These are phyloP conservation scores for Rhizophora apiculata DNA, from an alignment of 345 rosid genomes.

Conservation along the genomic window DNA sequence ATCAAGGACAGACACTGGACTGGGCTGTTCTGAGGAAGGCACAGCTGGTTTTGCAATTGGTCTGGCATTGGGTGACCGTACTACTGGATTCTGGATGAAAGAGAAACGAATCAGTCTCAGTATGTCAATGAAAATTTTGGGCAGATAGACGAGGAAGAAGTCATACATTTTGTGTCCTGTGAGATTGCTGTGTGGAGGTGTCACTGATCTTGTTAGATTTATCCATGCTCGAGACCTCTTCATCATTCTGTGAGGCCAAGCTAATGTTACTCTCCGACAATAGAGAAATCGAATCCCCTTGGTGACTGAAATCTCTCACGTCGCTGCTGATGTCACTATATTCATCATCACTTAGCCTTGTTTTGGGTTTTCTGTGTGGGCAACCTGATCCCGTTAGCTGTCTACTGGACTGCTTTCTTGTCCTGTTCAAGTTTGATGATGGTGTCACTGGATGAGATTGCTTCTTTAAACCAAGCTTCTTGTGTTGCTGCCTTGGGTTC, in stretches of 20 bases:
- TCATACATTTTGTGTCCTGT: conserved; percentile 42
- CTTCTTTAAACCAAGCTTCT: conserved; percentile 46
- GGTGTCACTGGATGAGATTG: conserved; percentile 36
- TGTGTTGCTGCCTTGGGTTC: conserved; percentile 50
- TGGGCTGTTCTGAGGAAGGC: conserved; percentile 70
- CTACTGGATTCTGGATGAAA: conserved; percentile 47
- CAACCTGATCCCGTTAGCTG: conserved; percentile 47
- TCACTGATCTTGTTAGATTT: conserved; percentile 36
- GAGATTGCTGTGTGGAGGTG: conserved; percentile 30
- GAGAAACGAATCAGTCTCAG: conserved; percentile 23
- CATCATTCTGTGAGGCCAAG: conserved; percentile 50
- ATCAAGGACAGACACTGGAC: conserved; percentile 94
- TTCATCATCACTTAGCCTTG: conserved; percentile 43
- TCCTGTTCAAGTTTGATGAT: conserved; percentile 43
- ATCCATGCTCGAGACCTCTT: conserved; percentile 60
- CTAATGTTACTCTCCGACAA: conserved; percentile 57
- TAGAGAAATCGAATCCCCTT: conserved; percentile 36
- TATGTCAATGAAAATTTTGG: conserved; percentile 7
- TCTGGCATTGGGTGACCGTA: conserved; percentile 34
- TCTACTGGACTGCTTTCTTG: conserved; percentile 41
- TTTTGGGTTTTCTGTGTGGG: conserved; percentile 34
- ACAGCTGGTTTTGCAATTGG: conserved; percentile 32
- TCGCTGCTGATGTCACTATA: conserved; percentile 44
- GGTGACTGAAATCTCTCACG: conserved; percentile 44
- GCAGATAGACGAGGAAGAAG: conserved; percentile 22